Percentiles rank a stretch among this genome's conserved stretches.
phyloP scores from a whole-genome alignment of 768 basidiomycete genomes.

The Chiua virens region DNA sequence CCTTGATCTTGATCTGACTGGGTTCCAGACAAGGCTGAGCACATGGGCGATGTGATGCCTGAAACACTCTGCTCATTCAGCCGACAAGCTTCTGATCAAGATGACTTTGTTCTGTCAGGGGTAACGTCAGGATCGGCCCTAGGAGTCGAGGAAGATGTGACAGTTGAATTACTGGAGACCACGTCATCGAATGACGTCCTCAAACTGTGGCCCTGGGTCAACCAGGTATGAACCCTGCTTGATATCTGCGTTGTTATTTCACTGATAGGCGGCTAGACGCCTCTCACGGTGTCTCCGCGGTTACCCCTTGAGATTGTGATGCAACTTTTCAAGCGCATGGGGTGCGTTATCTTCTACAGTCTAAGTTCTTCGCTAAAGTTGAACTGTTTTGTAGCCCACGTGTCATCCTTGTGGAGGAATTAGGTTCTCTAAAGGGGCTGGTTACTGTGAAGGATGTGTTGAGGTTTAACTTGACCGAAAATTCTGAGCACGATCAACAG shows the following conservation, averaged over 20 bases:
- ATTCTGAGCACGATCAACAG: conserved; percentile 49
- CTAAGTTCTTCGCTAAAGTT: not conserved
- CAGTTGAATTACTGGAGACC: conserved; percentile 61
- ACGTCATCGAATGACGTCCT: conserved; percentile 57
- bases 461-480: conserved; percentile 70
- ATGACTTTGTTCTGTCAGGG: conserved; percentile 46
- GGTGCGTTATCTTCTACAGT: conserved; percentile 55
- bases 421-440: conserved; percentile 78
- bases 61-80: conserved; percentile 77
- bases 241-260: not conserved
- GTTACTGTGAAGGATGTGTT: conserved; percentile 97
- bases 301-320: conserved; percentile 94
- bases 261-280: conserved; percentile 59
- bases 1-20: not conserved
- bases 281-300: conserved; percentile 88
- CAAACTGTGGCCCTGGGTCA: conserved; percentile 89
- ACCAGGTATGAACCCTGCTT: conserved; percentile 60
- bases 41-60: conserved; percentile 55
- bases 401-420: conserved; percentile 91
- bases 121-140: conserved; percentile 48
- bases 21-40: conserved; percentile 66
- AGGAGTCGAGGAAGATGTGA: conserved; percentile 67
- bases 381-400: conserved; percentile 62
- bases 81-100: conserved; percentile 47
- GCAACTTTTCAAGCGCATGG: conserved; percentile 97